Conservation (phyloP, 2,329 filamentous ascomycete species). For the Pleoardoris graminearum region DNA sequence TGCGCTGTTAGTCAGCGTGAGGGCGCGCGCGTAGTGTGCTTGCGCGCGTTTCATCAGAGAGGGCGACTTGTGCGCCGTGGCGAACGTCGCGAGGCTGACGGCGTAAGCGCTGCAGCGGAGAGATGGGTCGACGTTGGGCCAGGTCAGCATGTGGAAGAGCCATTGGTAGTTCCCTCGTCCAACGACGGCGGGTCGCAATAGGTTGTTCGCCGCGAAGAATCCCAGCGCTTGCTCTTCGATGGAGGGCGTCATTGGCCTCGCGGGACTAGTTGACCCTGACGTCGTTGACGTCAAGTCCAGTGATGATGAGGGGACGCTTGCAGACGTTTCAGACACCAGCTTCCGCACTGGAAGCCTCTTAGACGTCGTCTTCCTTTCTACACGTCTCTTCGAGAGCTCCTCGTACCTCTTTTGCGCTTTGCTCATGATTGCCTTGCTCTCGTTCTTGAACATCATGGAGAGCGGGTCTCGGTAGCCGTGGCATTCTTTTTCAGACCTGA, state of each 20-base stretch:
- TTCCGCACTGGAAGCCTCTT: constrained; percentile 1
- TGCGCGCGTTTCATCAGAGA: constrained; percentile 30
- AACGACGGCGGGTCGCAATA: constrained; percentile 25
- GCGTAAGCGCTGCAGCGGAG: constrained; percentile 29
- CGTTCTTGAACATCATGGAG: constrained; percentile 38
- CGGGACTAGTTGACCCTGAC: background rate
- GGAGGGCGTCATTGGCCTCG: constrained; percentile 18
- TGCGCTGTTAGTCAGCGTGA: constrained; percentile 30
- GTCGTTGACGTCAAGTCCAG: background rate
- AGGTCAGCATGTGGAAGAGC: constrained; percentile 25
- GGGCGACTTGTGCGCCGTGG: constrained; percentile 27
- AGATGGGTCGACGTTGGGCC: constrained; percentile 20
- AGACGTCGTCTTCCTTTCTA: background rate
- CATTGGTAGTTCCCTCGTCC: constrained; percentile 35
- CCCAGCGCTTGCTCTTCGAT: constrained; percentile 35
- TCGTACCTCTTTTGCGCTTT: constrained; percentile 31
- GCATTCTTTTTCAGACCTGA: constrained; percentile 31
- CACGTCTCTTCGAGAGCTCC: constrained; percentile 22
- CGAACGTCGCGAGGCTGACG: constrained; percentile 29
- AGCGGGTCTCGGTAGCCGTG: constrained; percentile 38
- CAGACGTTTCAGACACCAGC: constrained; percentile 6
- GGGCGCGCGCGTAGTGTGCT: constrained; percentile 29
- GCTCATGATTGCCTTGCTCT: constrained; percentile 30
- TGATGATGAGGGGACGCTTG: background rate
- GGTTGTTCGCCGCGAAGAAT: constrained; percentile 37